Evolutionary conservation across 768 basidiomycete genomes (phyloP).

Genomic region (Tricholomella constricta): DNA sequence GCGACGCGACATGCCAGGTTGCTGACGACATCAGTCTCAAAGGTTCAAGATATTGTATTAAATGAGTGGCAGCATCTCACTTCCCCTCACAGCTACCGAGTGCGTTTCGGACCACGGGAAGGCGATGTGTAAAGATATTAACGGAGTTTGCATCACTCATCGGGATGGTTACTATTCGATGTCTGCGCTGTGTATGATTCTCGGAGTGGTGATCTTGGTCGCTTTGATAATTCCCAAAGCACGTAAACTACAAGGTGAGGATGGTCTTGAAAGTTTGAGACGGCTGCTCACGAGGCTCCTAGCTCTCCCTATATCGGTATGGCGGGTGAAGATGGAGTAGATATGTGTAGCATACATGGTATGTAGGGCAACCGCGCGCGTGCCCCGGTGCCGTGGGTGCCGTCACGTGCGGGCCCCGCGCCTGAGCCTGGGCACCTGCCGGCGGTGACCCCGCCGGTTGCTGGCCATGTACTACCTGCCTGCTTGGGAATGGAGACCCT

Average conservation of each 20-base stretch:
- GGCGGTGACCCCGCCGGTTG: no score
- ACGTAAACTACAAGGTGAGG: constrained; percentile 80
- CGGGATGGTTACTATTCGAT: constrained; percentile 93
- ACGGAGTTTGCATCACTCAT: constrained; percentile 80
- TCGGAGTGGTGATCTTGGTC: constrained; percentile 76
- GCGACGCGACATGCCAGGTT: constrained; percentile 80
- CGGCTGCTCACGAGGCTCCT: constrained; percentile 15
- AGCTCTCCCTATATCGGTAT: constrained; percentile 71
- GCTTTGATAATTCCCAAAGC: constrained; percentile 84
- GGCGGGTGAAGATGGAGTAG: constrained; percentile 63
- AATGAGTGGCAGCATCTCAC: background rate
- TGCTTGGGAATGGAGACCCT: no score
- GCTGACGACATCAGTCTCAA: constrained; percentile 55
- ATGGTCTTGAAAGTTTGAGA: background rate
- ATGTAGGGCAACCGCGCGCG: background rate
- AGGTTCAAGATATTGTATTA: constrained; percentile 40
- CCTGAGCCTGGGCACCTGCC: no score
- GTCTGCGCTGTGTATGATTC: constrained; percentile 71
- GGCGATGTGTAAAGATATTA: constrained; percentile 67
- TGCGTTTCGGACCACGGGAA: constrained; percentile 95
- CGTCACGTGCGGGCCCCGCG: no score
- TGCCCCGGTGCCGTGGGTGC: no score
- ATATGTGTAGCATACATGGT: constrained; percentile 3
- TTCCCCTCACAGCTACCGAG: constrained; percentile 58
- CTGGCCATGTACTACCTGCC: no score